Evolutionary conservation across 129 eudicot genomes (phyloP).

Genomic region (Cynara cardunculus): DNA sequence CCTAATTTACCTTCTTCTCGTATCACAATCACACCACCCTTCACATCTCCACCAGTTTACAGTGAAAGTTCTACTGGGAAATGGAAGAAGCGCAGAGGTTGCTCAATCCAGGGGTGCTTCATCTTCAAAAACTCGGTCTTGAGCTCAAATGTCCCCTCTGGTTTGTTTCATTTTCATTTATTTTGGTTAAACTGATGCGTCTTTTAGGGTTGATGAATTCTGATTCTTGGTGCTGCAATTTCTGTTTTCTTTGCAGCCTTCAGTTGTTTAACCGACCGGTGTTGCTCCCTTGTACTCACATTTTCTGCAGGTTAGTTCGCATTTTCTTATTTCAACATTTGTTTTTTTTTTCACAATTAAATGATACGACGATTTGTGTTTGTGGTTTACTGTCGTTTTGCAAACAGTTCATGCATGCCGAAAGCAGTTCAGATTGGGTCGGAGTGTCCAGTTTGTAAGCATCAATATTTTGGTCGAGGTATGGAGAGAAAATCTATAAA

Average conservation of each 20-base stretch:
- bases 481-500: not conserved
- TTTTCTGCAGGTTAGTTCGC: constrained; percentile 77
- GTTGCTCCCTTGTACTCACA: constrained; percentile 80
- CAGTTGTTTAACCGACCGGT: constrained; percentile 55
- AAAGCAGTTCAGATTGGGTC: constrained; percentile 25
- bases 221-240: not conserved
- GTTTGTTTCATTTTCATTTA: constrained; percentile 22
- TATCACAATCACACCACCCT: not conserved
- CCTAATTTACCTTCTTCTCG: not conserved
- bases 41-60: not conserved
- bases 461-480: constrained; percentile 50
- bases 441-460: constrained; percentile 65
- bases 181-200: no score
- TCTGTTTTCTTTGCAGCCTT: constrained; percentile 35
- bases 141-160: constrained; percentile 89
- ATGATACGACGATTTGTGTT: not conserved
- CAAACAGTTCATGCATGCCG: constrained; percentile 45
- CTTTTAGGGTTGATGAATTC: not conserved
- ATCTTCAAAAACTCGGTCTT: constrained; percentile 74
- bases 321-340: not conserved
- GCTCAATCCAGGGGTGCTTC: constrained; percentile 67
- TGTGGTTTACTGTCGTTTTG: not conserved
- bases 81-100: constrained; percentile 31
- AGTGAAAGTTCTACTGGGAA: not conserved
- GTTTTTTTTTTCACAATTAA: not conserved